Evolutionary conservation across 1,284 basidiomycete species (phyloP).

Genomic region (Moesziomyces antarcticus): DNA sequence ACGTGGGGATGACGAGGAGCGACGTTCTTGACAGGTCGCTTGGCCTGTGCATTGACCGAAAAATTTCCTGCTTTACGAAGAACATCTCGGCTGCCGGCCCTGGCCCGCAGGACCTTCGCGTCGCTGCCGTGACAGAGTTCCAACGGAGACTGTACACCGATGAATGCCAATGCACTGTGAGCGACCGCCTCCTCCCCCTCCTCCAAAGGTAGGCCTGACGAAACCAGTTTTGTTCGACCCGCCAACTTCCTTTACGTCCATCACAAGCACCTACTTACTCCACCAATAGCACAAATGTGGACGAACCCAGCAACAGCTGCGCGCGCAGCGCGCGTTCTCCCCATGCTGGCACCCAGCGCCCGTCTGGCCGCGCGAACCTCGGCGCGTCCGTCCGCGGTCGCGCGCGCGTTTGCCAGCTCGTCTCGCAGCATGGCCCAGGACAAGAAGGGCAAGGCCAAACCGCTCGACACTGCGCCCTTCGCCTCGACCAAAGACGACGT

Average conservation of each 20-base stretch:
- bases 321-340: conserved; percentile 22
- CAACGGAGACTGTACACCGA: conserved; percentile 5
- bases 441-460: conserved; percentile 33
- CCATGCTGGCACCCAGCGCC: conserved; percentile 13
- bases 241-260: not conserved
- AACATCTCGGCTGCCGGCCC: conserved; percentile 9
- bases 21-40: not conserved
- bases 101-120: not conserved
- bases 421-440: conserved; percentile 27
- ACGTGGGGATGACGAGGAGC: not conserved
- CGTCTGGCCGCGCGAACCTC: conserved; percentile 8
- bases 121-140: not conserved
- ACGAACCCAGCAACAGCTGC: conserved; percentile 16
- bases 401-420: conserved; percentile 29
- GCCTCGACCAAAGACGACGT: conserved; percentile 44
- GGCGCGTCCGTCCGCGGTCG: conserved; percentile 9
- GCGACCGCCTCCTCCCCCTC: too few species aligned
- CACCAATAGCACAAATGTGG: conserved; percentile 6
- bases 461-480: conserved; percentile 22
- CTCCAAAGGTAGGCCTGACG: too few species aligned
- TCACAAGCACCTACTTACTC: not conserved
- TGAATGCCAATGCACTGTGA: not conserved
- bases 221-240: too few species aligned
- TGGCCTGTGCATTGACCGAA: conserved; percentile 21
- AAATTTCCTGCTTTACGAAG: conserved; percentile 14